Percentiles rank a stretch among this genome's conserved stretches.
Conservation (phyloP, 176 grass and related monocot species). For the Saccharum officinarum region DNA sequence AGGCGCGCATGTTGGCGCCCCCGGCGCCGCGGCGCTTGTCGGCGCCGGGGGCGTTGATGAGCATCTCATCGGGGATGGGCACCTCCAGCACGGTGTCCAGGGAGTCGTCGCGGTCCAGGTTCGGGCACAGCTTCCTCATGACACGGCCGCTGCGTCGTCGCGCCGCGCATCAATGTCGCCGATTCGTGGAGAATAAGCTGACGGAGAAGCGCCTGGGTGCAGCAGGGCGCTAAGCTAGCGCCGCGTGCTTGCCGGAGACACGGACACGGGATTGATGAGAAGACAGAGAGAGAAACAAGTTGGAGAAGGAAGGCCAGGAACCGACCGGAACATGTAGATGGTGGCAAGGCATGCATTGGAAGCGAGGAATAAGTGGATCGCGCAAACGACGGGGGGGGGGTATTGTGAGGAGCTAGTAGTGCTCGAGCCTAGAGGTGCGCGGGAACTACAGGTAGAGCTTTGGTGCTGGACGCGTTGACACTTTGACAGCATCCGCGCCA, state of each 20-base stretch:
- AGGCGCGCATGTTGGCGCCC: conserved; percentile 69
- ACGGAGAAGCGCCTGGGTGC: too few species aligned
- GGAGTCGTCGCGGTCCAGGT: conserved; percentile 76
- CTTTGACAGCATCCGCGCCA: background rate
- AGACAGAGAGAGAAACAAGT: background rate
- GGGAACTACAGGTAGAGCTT: background rate
- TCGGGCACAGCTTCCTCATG: conserved; percentile 97
- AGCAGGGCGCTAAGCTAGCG: background rate
- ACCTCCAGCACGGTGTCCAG: conserved; percentile 98
- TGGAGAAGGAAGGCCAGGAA: conserved; percentile 14
- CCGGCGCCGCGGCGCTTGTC: conserved; percentile 55
- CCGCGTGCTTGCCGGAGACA: background rate
- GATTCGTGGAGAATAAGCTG: background rate
- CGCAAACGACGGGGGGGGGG: conserved; percentile 4
- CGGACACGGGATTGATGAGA: background rate
- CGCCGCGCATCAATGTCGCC: conserved; percentile 21
- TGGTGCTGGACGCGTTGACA: background rate
- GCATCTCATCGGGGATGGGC: conserved; percentile 96
- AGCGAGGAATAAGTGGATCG: conserved; percentile 62
- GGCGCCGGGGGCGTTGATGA: conserved; percentile 42
- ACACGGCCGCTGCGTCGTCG: background rate
- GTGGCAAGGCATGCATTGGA: conserved; percentile 39
- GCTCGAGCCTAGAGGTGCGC: background rate
- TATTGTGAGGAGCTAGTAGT: conserved; percentile 10
- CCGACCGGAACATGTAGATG: conserved; percentile 20